Conservation (phyloP, 495 filamentous ascomycete genomes). For the Mytilinidion resinicola region DNA sequence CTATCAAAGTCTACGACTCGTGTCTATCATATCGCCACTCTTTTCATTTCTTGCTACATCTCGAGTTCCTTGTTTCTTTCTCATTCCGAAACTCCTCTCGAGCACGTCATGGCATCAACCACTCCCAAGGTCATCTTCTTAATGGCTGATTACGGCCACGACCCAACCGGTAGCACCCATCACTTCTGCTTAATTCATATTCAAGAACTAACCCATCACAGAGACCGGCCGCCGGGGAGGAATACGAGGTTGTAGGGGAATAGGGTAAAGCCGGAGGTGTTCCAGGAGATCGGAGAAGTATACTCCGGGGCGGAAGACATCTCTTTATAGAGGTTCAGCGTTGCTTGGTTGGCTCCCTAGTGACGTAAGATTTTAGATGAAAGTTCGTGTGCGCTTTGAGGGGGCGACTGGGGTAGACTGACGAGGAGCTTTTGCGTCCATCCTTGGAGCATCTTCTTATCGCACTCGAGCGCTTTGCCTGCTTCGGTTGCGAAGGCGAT, state of each 20-base stretch:
- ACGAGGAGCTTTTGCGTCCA: constrained; percentile 49
- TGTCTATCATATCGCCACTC: too few species aligned
- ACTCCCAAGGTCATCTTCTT: constrained; percentile 37
- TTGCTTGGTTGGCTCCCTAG: background rate
- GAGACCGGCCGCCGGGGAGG: constrained; percentile 50
- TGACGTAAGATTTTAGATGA: too few species aligned
- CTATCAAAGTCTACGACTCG: too few species aligned
- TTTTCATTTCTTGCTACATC: too few species aligned
- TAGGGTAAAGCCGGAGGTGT: constrained; percentile 42
- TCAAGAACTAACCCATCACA: constrained; percentile 10
- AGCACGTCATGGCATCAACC: background rate
- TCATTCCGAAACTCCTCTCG: too few species aligned
- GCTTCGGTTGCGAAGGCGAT: constrained; percentile 47
- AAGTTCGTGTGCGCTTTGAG: too few species aligned
- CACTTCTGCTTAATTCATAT: background rate
- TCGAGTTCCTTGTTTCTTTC: too few species aligned
- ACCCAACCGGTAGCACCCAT: constrained; percentile 44
- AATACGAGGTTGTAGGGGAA: constrained; percentile 44
- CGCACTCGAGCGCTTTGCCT: constrained; percentile 44
- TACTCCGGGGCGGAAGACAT: constrained; percentile 28
- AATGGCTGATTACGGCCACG: constrained; percentile 53
- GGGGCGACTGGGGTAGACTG: constrained; percentile 24
- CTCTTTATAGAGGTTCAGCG: background rate
- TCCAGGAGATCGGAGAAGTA: constrained; percentile 42
- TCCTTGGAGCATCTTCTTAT: constrained; percentile 48